Conservation (phyloP, 2,329 filamentous ascomycete genomes). For the Cordyceps fumosorosea region DNA sequence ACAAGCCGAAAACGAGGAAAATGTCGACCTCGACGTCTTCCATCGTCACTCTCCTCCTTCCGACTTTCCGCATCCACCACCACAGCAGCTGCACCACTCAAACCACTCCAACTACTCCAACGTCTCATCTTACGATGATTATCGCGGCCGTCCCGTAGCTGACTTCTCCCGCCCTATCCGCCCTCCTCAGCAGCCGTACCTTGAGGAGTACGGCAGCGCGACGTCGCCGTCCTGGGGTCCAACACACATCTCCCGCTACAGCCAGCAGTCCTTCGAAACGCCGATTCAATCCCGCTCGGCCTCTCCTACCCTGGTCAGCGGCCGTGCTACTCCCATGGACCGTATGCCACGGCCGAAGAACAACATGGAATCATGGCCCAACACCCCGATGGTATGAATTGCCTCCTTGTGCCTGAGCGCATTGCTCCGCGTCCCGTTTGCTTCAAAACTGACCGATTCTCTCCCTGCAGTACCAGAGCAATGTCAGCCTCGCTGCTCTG, state of each 20-base stretch:
- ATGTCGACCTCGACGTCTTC: conserved; percentile 15
- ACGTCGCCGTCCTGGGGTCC: conserved; percentile 15
- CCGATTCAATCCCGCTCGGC: conserved; percentile 20
- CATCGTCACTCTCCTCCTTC: conserved; percentile 11
- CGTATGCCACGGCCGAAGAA: conserved; percentile 17
- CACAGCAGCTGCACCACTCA: conserved; percentile 22
- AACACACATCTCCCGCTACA: conserved; percentile 14
- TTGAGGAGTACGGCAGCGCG: conserved; percentile 20
- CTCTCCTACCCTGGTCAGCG: conserved; percentile 24
- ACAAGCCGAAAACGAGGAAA: conserved; percentile 10
- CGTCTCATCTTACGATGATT: conserved; percentile 23
- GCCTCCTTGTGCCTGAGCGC: not conserved
- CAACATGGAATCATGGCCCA: conserved; percentile 20
- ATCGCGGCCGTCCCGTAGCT: conserved; percentile 22
- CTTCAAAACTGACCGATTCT: conserved; percentile 2
- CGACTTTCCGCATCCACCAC: not conserved
- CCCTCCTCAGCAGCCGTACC: conserved; percentile 15
- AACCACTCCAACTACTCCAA: conserved; percentile 21
- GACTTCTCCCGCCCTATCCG: conserved; percentile 19
- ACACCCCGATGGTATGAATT: conserved; percentile 20
- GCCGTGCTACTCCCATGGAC: conserved; percentile 21
- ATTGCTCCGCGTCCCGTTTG: not conserved
- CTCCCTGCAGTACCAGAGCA: conserved; percentile 33
- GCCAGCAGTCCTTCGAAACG: conserved; percentile 16
- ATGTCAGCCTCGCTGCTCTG: conserved; percentile 34